Percentiles rank a stretch among this genome's conserved stretches.
phyloP scores from a whole-genome alignment of 1,139 yeast species.

The Zygoascus meyerae region DNA sequence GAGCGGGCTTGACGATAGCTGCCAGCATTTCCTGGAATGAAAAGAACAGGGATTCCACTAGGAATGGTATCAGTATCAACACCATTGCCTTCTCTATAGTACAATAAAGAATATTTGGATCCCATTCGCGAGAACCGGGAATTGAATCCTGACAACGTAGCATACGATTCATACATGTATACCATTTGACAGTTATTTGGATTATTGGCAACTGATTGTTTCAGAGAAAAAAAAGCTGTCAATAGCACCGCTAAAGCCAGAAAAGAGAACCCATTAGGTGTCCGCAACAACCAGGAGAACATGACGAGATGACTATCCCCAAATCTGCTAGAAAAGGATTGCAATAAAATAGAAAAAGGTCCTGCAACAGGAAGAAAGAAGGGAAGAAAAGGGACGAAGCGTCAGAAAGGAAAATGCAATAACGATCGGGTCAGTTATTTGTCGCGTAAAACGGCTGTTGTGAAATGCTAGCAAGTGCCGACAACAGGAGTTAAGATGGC shows the following conservation, averaged over 20 bases:
- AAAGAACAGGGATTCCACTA: conserved; percentile 79
- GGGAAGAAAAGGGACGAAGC: too few relatives aligned
- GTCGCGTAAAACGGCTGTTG: too few relatives aligned
- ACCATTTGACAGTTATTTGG: conserved; percentile 12
- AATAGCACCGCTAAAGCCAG: background rate
- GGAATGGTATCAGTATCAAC: conserved; percentile 35
- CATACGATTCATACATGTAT: conserved; percentile 19
- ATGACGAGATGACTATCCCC: background rate
- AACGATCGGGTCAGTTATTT: too few relatives aligned
- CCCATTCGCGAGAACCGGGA: conserved; percentile 66
- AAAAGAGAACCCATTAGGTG: background rate
- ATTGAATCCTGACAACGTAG: conserved; percentile 43
- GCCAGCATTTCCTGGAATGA: conserved; percentile 98
- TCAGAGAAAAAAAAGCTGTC: background rate
- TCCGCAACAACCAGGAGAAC: background rate
- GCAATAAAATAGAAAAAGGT: too few relatives aligned
- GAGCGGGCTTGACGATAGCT: conserved; percentile 85
- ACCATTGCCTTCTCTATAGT: conserved; percentile 65
- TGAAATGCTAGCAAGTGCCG: too few relatives aligned
- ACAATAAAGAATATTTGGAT: conserved; percentile 68
- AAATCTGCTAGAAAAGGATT: too few relatives aligned
- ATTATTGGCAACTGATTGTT: background rate
- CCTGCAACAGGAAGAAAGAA: too few relatives aligned
- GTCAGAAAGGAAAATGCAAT: too few relatives aligned
- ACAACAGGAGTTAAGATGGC: too few relatives aligned